Base-by-base conservation (phyloP, 139 green algal species). In the Chlamydomonas eustigma region DNA sequence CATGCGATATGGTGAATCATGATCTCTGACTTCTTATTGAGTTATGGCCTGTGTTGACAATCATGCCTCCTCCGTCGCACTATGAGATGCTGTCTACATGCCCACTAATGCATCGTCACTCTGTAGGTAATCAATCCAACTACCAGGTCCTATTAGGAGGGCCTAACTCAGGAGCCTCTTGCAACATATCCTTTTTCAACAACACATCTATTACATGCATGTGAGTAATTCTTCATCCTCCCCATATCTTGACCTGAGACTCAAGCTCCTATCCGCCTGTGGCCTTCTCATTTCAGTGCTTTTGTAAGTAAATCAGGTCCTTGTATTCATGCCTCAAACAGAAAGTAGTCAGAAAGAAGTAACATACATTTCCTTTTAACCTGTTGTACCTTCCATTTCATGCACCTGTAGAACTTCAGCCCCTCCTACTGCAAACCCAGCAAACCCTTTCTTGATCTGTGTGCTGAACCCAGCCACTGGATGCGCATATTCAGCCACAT, bases 391-490 rank as follows among this genome's bases (percentile, higher is more conserved):
- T 58, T 58, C 22, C 52, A 31, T 28, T 8, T 22, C 52, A 8
- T 33, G 6, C 52, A 68, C 52, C 33, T 39, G 28, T 31, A 72
- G 5, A 8, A 72, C 65, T 24, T 34, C 8, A 6, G 65, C 65
- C 22, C 65, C 65, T 12, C 65, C 65, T 12, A 72, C 18, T 34
- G 18, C 65, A 33, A 33, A 44, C 18, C 65, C 65, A 6, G 3
- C 28, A n/a, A 44, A 39, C 2, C 50, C 65, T 1, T 67, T 74
- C 32, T 2, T 5, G 22, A 39, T 80, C 3, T 37, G 24, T n/a
- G 76, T 83, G 4, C 2, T 68, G 4, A 35, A 71, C 33, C 22
- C 34, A 2, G 65, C 31, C 32, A 22, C 63, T 32, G 77, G 50
- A 2, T 52, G 28, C 1, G 71, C 50, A n/a, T n/a, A n/a, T n/a